A percentile compares a stretch with the other conserved stretches of the same genome.
Evolutionary conservation across 805 yeast species (phyloP).

Genomic region (Ogataea dorogensis): DNA sequence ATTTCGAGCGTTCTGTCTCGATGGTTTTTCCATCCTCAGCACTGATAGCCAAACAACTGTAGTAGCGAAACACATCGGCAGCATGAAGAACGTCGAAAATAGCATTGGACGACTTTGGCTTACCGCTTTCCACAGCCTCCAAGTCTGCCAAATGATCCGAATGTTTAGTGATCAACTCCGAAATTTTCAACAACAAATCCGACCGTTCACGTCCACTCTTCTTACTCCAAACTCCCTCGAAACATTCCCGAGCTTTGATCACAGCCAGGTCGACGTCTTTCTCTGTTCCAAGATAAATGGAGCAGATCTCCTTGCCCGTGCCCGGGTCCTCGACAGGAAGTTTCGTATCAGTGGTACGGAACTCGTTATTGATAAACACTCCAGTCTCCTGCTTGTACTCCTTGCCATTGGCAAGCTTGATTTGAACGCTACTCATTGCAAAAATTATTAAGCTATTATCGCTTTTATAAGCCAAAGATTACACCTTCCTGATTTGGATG

Average conservation of each 20-base stretch:
- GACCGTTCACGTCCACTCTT: conserved; percentile 47
- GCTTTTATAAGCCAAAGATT: background rate
- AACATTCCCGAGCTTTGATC: conserved; percentile 50
- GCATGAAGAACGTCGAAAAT: conserved; percentile 58
- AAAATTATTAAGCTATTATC: background rate
- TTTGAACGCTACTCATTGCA: conserved; percentile 16
- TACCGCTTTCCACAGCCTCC: conserved; percentile 62
- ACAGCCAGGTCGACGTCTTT: conserved; percentile 58
- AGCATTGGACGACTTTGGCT: conserved; percentile 52
- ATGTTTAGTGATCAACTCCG: conserved; percentile 48
- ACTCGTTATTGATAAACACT: conserved; percentile 83
- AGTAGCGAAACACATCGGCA: conserved; percentile 56
- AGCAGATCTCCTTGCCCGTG: conserved; percentile 49
- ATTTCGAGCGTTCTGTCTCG: conserved; percentile 55
- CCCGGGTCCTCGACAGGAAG: conserved; percentile 58
- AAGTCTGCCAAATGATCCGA: conserved; percentile 51
- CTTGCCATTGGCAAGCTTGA: conserved; percentile 50
- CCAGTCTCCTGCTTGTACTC: conserved; percentile 73
- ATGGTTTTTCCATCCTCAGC: conserved; percentile 57
- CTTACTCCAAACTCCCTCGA: conserved; percentile 45
- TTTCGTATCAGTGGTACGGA: conserved; percentile 51
- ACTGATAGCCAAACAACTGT: conserved; percentile 77
- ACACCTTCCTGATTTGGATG: conserved; percentile 7
- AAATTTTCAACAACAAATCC: conserved; percentile 46
- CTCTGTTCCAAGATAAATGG: conserved; percentile 48